Percentiles rank a stretch among this genome's conserved stretches.
phyloP scores from a whole-genome alignment of 768 basidiomycete genomes.

The Lactifluus piperatus region DNA sequence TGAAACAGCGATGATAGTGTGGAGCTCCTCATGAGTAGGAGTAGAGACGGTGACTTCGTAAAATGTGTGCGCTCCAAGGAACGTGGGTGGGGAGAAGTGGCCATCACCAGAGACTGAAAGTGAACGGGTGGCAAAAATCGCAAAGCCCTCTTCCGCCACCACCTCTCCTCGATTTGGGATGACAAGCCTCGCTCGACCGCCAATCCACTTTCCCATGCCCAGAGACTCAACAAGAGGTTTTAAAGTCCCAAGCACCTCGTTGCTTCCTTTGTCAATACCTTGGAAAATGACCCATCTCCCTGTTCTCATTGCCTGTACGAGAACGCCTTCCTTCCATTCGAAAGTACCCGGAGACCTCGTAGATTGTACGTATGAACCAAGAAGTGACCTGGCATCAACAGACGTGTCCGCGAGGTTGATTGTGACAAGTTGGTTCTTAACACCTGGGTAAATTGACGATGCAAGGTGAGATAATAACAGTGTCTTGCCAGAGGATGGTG shows the following conservation, averaged over 20 bases:
- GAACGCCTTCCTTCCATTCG: constrained; percentile 92
- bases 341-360: constrained; percentile 76
- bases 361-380: constrained; percentile 91
- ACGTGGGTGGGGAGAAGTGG: constrained; percentile 49
- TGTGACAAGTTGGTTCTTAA: constrained; percentile 62
- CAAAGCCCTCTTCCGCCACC: constrained; percentile 70
- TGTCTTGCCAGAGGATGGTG: constrained; percentile 85
- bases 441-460: constrained; percentile 47
- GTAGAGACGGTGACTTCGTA: constrained; percentile 54
- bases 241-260: constrained; percentile 81
- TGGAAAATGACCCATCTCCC: constrained; percentile 92
- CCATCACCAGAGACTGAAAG: constrained; percentile 38
- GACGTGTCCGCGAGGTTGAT: constrained; percentile 94
- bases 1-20: constrained; percentile 54
- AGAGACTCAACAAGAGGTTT: constrained; percentile 77
- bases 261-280: constrained; percentile 85
- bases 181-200: constrained; percentile 56
- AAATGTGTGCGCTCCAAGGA: constrained; percentile 84
- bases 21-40: constrained; percentile 60
- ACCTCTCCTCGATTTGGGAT: constrained; percentile 70
- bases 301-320: constrained; percentile 81
- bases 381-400: constrained; percentile 83
- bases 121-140: constrained; percentile 85
- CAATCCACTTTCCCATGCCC: constrained; percentile 62
- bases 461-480: constrained; percentile 74